phyloP scores from a whole-genome alignment of 257 asterid species.

The Capsicum baccatum region DNA sequence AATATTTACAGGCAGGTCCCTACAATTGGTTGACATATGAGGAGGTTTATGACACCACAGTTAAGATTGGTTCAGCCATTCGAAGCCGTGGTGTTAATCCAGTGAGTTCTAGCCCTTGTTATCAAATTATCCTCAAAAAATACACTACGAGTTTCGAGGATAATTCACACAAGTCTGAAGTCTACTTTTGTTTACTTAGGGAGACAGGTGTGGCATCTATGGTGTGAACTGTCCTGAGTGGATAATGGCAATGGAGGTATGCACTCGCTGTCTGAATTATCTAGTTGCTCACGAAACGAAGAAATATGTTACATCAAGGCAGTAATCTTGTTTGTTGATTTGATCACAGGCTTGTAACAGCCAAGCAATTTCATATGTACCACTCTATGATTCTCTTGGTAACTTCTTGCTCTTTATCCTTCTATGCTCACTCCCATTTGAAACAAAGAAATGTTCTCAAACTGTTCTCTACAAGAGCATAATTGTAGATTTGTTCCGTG shows the following conservation, averaged over 20 bases:
- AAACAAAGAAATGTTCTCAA: neutral
- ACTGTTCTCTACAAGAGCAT: neutral
- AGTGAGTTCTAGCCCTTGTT: conserved; percentile 41
- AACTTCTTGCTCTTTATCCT: conserved; percentile 31
- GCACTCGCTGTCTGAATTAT: neutral
- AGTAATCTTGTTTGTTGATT: conserved; percentile 29
- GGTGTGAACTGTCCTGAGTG: conserved; percentile 90
- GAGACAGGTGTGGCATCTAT: conserved; percentile 86
- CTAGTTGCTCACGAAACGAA: neutral
- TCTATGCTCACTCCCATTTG: neutral
- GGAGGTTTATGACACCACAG: conserved; percentile 55
- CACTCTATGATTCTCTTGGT: conserved; percentile 91
- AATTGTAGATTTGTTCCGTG: neutral
- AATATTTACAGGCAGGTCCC: conserved; percentile 61
- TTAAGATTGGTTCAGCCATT: conserved; percentile 76
- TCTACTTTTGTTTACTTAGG: conserved; percentile 47
- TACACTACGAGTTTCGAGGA: neutral
- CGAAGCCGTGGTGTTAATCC: conserved; percentile 77
- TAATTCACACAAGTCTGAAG: neutral
- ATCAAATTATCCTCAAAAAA: neutral
- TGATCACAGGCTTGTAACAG: conserved; percentile 79
- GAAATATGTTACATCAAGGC: neutral
- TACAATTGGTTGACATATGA: conserved; percentile 72
- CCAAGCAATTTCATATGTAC: conserved; percentile 81
- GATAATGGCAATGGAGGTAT: conserved; percentile 93